A percentile compares a stretch with the other conserved stretches of the same genome.
These are phyloP conservation scores for Aspergillus leporis DNA, from an alignment of 495 filamentous ascomycete species.

Conservation along the genomic window DNA sequence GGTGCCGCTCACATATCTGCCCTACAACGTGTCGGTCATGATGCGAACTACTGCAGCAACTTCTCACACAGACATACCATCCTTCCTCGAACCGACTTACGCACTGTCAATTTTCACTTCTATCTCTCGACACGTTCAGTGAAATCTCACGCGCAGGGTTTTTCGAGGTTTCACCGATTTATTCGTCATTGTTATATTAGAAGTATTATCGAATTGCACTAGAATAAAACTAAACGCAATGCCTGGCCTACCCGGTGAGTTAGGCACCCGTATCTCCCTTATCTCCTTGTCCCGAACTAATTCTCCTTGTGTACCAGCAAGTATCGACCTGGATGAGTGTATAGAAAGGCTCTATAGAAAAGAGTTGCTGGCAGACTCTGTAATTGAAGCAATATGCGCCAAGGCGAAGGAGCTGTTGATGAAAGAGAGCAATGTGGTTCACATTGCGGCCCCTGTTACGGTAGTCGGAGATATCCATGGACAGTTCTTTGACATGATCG, in stretches of 20 bases:
- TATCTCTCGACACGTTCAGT: constrained; percentile 5
- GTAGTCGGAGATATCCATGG: constrained; percentile 99
- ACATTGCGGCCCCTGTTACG: constrained; percentile 94
- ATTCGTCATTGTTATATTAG: constrained; percentile 16
- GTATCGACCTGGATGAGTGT: constrained; percentile 97
- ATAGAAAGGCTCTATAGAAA: constrained; percentile 94
- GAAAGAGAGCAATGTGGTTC: constrained; percentile 99
- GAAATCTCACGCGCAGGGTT: constrained; percentile 6
- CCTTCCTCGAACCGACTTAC: constrained; percentile 20
- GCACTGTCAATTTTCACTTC: constrained; percentile 9
- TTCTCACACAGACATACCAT: constrained; percentile 26
- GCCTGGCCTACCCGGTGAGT: constrained; percentile 84
- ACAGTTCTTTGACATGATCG: constrained; percentile 97
- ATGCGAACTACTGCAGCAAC: constrained; percentile 34
- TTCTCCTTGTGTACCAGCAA: constrained; percentile 55
- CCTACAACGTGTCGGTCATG: constrained; percentile 25
- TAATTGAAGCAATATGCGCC: constrained; percentile 98
- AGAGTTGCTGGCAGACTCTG: constrained; percentile 93
- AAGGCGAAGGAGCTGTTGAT: constrained; percentile 98
- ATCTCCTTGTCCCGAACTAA: constrained; percentile 1
- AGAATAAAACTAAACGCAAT: constrained; percentile 44
- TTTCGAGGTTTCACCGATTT: neutral
- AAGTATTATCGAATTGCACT: constrained; percentile 13
- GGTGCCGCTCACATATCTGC: constrained; percentile 15
- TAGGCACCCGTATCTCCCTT: neutral